Conservation (phyloP, 495 filamentous ascomycete genomes). For the Penicillium turbatum region DNA sequence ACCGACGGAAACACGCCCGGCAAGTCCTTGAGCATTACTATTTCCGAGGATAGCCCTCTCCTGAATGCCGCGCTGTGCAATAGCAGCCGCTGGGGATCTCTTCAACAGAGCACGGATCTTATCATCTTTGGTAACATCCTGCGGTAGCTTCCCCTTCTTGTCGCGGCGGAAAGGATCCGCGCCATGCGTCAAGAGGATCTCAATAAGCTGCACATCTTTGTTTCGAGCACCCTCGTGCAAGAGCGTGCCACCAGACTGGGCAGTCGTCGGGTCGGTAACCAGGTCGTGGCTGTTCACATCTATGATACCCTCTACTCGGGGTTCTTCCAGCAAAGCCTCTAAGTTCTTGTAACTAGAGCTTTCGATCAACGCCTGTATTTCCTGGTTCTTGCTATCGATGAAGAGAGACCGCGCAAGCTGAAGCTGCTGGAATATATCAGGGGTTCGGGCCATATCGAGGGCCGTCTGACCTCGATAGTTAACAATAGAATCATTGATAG, state of each 20-base stretch:
- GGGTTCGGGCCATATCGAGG: slow-evolving; percentile 82
- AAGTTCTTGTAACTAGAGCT: slow-evolving; percentile 70
- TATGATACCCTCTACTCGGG: slow-evolving; percentile 73
- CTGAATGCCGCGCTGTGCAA: slow-evolving; percentile 91
- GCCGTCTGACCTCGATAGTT: slow-evolving; percentile 85
- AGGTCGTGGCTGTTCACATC: slow-evolving; percentile 90
- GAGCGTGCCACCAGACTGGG: slow-evolving; percentile 77
- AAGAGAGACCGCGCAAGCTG: slow-evolving; percentile 89
- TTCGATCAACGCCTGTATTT: slow-evolving; percentile 72
- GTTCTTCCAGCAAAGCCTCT: slow-evolving; percentile 75
- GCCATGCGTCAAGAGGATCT: slow-evolving; percentile 86
- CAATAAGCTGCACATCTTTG: slow-evolving; percentile 77
- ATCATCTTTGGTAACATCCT: slow-evolving; percentile 97
- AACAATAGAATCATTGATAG: slow-evolving; percentile 83
- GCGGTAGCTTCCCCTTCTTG: slow-evolving; percentile 89
- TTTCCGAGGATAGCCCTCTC: slow-evolving; percentile 91
- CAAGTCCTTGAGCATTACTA: slow-evolving; percentile 54
- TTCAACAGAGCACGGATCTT: slow-evolving; percentile 80
- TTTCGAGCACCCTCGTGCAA: slow-evolving; percentile 90
- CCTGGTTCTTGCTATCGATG: slow-evolving; percentile 76
- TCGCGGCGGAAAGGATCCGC: slow-evolving; percentile 97
- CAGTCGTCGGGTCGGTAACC: slow-evolving; percentile 70
- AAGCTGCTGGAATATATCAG: slow-evolving; percentile 92
- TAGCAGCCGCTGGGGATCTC: slow-evolving; percentile 88
- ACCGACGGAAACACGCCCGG: slow-evolving; percentile 47